phyloP scores from a whole-genome alignment of 2,329 filamentous ascomycete genomes.

The Metarhizium guizhouense region DNA sequence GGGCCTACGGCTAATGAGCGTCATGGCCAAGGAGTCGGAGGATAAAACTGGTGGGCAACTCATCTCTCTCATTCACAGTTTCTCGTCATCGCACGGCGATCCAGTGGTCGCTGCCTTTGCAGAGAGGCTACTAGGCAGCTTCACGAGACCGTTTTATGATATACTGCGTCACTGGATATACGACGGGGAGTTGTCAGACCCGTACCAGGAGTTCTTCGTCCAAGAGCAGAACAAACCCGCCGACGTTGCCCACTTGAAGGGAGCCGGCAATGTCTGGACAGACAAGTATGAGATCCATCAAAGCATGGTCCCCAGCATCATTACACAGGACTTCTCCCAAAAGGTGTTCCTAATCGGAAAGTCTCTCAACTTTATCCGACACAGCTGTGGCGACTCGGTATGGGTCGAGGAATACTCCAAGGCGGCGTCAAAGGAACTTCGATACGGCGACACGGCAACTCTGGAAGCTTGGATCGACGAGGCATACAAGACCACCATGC shows the following conservation, averaged over 20 bases:
- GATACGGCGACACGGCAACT: conserved; percentile 86
- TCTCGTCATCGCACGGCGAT: conserved; percentile 89
- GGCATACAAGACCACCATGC: conserved; percentile 97
- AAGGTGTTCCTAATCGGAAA: conserved; percentile 98
- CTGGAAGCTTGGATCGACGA: conserved; percentile 92
- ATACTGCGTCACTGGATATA: conserved; percentile 97
- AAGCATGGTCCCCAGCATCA: conserved; percentile 85
- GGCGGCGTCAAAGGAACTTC: conserved; percentile 80
- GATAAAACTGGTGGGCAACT: conserved; percentile 79
- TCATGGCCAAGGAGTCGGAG: conserved; percentile 87
- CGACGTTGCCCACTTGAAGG: conserved; percentile 44
- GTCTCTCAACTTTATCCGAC: conserved; percentile 94
- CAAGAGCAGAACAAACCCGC: conserved; percentile 55
- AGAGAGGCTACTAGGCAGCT: conserved; percentile 74
- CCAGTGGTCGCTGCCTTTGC: conserved; percentile 91
- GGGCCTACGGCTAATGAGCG: conserved; percentile 83
- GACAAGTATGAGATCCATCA: conserved; percentile 87
- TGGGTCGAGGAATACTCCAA: conserved; percentile 98
- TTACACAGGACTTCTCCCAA: conserved; percentile 86
- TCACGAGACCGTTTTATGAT: conserved; percentile 92
- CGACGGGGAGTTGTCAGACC: conserved; percentile 94
- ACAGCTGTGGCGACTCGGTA: conserved; percentile 84
- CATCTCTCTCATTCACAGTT: conserved; percentile 86
- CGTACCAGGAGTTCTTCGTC: conserved; percentile 92
- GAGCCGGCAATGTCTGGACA: conserved; percentile 90